Base-by-base conservation (phyloP, 768 basidiomycete genomes). In the Auricularia heimuer region DNA sequence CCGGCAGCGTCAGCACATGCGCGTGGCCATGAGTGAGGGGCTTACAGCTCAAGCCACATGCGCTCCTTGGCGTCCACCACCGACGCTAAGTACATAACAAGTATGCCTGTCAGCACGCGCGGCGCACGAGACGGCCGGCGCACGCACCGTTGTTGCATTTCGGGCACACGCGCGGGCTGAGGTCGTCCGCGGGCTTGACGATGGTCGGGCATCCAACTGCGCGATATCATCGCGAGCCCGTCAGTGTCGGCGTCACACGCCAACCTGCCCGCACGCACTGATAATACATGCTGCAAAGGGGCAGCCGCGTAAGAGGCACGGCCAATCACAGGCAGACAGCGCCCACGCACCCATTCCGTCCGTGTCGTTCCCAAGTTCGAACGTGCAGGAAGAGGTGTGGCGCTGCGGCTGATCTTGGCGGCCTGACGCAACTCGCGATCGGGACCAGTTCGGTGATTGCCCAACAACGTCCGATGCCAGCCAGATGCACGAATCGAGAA, bases 21-120 rank as follows among this genome's bases (percentile, higher is more conserved):
- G 8, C 42, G 10, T 16, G 8, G 42, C 8, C 16, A 44, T 44
- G 8, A 64, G n/a, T 4, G 45, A 12, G 45, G 21, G 3, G 62
- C 69, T 39, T 54, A 90, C 56, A 92, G 71, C 73, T 89, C 87
- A 71, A 92, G 87, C 89, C 88, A 90, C 44, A 76, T 82, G 64
- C 84, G 83, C 39, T 80, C 79, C 72, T 87, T 89, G 36, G 86
- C 86, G 36, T 81, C 76, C 61, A 85, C 75, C 64, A 88, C 84
- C 62, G 85, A 80, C 29, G 77, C 88, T 88, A 68, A n/a, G 24
- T 35, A 35, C 7, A 54, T 29, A 47, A 54, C 8, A 21, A 18
- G 10, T 1, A 6, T 6, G 47, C 8, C 47, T 1, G 11, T 6
- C 11, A 21, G 16, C 6, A 6, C 47, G 47, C 10, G 21, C 47